Percentiles rank a stretch among this genome's conserved stretches.
Evolutionary conservation across 2,329 filamentous ascomycete species (phyloP).

Genomic region (Phyllosticta citriasiana): DNA sequence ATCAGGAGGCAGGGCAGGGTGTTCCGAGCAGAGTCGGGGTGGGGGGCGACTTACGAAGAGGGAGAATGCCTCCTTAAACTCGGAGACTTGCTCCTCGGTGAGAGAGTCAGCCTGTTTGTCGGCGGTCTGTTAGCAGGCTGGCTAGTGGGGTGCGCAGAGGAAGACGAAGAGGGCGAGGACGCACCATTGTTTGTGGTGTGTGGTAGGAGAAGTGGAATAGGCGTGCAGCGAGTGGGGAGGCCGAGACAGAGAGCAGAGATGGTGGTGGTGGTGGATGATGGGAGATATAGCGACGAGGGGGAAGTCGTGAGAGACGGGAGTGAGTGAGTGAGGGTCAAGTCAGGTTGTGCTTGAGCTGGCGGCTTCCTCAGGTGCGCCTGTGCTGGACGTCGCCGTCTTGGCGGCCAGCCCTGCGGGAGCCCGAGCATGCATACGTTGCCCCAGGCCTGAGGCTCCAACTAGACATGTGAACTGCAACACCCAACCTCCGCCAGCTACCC

Average conservation of each 20-base stretch:
- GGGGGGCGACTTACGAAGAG: conserved; percentile 73
- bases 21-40: conserved; percentile 16
- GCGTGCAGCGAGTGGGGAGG: background rate
- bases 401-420: conserved; percentile 8
- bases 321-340: background rate
- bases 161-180: conserved; percentile 25
- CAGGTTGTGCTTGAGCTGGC: background rate
- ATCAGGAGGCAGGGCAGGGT: background rate
- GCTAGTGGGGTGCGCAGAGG: conserved; percentile 11
- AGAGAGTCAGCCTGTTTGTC: conserved; percentile 80
- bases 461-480: conserved; percentile 8
- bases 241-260: background rate
- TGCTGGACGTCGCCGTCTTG: background rate
- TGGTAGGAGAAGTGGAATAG: background rate
- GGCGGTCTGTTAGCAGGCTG: conserved; percentile 1
- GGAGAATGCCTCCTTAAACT: conserved; percentile 99
- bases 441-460: background rate
- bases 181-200: conserved; percentile 23
- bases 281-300: background rate
- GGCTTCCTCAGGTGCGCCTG: background rate
- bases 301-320: background rate
- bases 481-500: background rate
- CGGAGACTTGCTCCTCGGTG: conserved; percentile 99
- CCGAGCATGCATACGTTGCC: background rate
- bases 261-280: background rate